Percentiles rank a stretch among this genome's conserved stretches.
Conservation (phyloP, 2,329 filamentous ascomycete genomes). For the Penicillium psychrosexuale region DNA sequence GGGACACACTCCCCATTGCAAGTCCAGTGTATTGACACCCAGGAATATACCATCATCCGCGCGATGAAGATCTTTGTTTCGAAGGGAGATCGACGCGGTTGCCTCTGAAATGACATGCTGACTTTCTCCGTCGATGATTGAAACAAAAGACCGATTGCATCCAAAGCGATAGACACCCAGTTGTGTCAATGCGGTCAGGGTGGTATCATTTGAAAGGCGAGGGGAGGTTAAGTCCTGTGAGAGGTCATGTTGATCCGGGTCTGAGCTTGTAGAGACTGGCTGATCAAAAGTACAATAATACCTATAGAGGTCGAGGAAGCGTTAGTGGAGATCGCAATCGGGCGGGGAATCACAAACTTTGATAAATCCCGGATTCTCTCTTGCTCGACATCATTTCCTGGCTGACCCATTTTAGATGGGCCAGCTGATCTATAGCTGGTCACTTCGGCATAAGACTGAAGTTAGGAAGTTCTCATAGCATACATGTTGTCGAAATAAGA, state of each 20-base stretch:
- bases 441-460: background rate
- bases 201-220: slow-evolving; percentile 25
- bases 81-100: slow-evolving; percentile 43
- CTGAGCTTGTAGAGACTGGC: background rate
- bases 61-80: slow-evolving; percentile 24
- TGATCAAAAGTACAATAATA: slow-evolving; percentile 17
- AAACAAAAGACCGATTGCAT: slow-evolving; percentile 49
- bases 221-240: slow-evolving; percentile 6
- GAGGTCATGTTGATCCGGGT: background rate
- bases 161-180: slow-evolving; percentile 47
- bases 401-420: slow-evolving; percentile 8
- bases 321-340: slow-evolving; percentile 5
- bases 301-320: slow-evolving; percentile 3
- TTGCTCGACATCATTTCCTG: slow-evolving; percentile 10
- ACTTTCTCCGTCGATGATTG: slow-evolving; percentile 49
- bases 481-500: background rate
- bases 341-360: slow-evolving; percentile 7
- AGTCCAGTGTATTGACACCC: slow-evolving; percentile 25
- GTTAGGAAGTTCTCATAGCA: background rate
- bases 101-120: slow-evolving; percentile 55
- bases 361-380: slow-evolving; percentile 21
- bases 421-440: slow-evolving; percentile 4
- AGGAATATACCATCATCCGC: slow-evolving; percentile 34
- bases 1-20: slow-evolving; percentile 22
- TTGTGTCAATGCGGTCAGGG: slow-evolving; percentile 52